Percentiles rank a stretch among this genome's conserved stretches.
Evolutionary conservation across 2,329 filamentous ascomycete genomes (phyloP).

Genomic region (Hypoxylon sp.): DNA sequence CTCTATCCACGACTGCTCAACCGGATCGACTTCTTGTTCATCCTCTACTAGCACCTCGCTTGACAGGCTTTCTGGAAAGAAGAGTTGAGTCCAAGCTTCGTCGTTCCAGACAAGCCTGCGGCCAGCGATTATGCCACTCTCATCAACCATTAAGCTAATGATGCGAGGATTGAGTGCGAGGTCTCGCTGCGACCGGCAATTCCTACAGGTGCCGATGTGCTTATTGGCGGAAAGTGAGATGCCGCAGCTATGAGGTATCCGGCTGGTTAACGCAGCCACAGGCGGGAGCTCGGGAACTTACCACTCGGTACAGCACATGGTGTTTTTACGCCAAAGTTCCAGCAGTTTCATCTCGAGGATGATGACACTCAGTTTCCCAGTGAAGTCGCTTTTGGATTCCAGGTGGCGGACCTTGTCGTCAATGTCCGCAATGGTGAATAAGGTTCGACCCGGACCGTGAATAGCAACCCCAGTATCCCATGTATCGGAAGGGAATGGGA

Average conservation of each 20-base stretch:
- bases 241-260: conserved; percentile 58
- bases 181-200: conserved; percentile 49
- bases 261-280: neutral
- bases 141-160: conserved; percentile 60
- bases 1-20: conserved; percentile 58
- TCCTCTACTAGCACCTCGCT: conserved; percentile 2
- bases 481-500: conserved; percentile 58
- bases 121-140: conserved; percentile 64
- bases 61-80: conserved; percentile 45
- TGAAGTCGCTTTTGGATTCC: conserved; percentile 51
- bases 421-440: conserved; percentile 58
- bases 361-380: conserved; percentile 55
- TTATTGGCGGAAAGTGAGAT: conserved; percentile 66
- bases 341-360: conserved; percentile 50
- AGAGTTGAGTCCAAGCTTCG: conserved; percentile 61
- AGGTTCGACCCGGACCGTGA: conserved; percentile 49
- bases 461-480: conserved; percentile 54
- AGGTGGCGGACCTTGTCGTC: conserved; percentile 55
- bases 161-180: conserved; percentile 57
- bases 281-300: conserved; percentile 40
- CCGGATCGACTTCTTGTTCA: conserved; percentile 51
- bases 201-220: conserved; percentile 52
- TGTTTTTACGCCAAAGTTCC: conserved; percentile 48
- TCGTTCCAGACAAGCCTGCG: conserved; percentile 67
- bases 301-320: conserved; percentile 58